phyloP scores from a whole-genome alignment of 768 basidiomycete species.

The Leccinum boreale region DNA sequence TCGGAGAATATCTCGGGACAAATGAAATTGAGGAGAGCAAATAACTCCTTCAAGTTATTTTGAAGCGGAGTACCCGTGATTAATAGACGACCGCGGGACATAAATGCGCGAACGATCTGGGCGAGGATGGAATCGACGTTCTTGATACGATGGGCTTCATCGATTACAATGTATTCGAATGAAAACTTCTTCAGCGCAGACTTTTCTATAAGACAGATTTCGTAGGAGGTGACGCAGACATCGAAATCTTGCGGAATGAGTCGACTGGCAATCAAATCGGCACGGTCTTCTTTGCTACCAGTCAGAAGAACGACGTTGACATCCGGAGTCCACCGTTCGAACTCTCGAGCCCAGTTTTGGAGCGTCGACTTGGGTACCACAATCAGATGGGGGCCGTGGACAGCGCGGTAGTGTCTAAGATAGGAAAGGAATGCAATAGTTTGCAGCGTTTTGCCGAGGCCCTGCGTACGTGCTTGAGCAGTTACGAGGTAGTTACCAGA shows the following conservation, averaged over 20 bases:
- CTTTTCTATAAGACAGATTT: conserved; percentile 95
- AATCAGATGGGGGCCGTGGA: conserved; percentile 83
- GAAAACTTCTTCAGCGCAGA: conserved; percentile 89
- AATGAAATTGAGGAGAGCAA: conserved; percentile 90
- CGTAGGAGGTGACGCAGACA: conserved; percentile 94
- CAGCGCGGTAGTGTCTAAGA: conserved; percentile 78
- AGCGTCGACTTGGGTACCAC: conserved; percentile 99
- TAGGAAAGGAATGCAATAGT: conserved; percentile 97
- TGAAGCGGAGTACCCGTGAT: conserved; percentile 98
- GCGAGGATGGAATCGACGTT: conserved; percentile 95
- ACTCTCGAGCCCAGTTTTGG: conserved; percentile 96
- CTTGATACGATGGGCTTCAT: conserved; percentile 99
- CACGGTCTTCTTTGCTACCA: conserved; percentile 87
- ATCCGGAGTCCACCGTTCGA: conserved; percentile 86
- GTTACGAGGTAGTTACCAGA: background rate
- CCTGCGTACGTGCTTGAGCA: conserved; percentile 42
- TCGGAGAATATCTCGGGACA: conserved; percentile 95
- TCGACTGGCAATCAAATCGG: conserved; percentile 70
- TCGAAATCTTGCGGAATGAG: conserved; percentile 89
- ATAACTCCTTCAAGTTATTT: conserved; percentile 96
- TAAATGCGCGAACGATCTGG: conserved; percentile 91
- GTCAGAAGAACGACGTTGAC: conserved; percentile 79
- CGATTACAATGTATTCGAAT: conserved; percentile 97
- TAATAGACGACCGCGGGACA: conserved; percentile 82
- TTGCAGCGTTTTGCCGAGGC: conserved; percentile 97